Evolutionary conservation across 2,329 filamentous ascomycete genomes (phyloP).

Genomic region (Pseudogymnoascus sp.): DNA sequence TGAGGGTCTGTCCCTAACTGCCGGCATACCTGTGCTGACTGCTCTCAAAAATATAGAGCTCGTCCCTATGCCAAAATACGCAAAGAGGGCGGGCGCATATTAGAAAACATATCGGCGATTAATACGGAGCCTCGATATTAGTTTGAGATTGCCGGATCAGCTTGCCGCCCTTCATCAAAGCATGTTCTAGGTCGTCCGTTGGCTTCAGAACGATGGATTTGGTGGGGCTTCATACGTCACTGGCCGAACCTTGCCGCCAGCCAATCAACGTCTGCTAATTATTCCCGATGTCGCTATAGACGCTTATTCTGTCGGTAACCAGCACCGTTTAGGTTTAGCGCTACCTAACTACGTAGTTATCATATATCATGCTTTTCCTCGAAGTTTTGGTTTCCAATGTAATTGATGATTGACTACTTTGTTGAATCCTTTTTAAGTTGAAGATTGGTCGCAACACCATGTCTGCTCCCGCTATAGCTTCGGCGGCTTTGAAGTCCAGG

Average conservation of each 20-base stretch:
- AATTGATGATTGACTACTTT: background rate
- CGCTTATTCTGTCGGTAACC: constrained; percentile 8
- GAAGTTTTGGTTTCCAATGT: background rate
- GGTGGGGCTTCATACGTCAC: background rate
- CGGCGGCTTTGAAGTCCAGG: constrained; percentile 60
- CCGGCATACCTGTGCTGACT: background rate
- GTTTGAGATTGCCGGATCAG: background rate
- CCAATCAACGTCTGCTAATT: background rate
- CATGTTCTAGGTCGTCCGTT: background rate
- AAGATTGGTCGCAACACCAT: background rate
- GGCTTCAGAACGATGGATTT: background rate
- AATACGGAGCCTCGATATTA: background rate
- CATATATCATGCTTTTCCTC: constrained; percentile 2
- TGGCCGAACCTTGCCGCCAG: constrained; percentile 1
- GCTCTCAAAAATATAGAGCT: background rate
- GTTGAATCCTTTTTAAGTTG: background rate
- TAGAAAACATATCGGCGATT: background rate
- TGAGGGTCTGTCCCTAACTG: constrained; percentile 10
- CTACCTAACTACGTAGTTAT: background rate
- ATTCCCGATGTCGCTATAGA: constrained; percentile 7
- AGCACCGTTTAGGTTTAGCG: background rate
- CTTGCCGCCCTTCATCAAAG: background rate
- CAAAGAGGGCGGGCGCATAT: background rate
- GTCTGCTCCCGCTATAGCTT: constrained; percentile 18
- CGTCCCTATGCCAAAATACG: background rate